phyloP scores from a whole-genome alignment of 441 rosid genomes.

The Corymbia citriodora region DNA sequence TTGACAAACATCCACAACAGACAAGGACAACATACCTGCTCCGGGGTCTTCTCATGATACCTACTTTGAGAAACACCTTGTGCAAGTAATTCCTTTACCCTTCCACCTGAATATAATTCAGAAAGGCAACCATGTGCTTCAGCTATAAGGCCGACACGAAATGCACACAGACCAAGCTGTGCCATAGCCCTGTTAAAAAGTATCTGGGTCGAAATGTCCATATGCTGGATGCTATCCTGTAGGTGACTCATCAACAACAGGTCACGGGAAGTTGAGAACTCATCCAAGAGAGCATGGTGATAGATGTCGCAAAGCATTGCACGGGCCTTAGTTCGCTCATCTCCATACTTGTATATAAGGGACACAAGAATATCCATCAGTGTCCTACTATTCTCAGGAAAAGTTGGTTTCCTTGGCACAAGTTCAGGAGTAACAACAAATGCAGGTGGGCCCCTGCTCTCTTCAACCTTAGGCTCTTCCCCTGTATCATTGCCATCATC shows the following conservation, averaged over 20 bases:
- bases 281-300: conserved; percentile 56
- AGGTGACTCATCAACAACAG: conserved; percentile 72
- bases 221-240: conserved; percentile 61
- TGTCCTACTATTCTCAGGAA: conserved; percentile 60
- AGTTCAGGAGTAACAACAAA: conserved; percentile 56
- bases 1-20: neutral
- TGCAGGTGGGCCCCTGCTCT: conserved; percentile 38
- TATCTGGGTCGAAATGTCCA: conserved; percentile 76
- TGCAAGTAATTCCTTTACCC: conserved; percentile 73
- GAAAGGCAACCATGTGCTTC: conserved; percentile 67
- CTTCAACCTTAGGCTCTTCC: conserved; percentile 30
- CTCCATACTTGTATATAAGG: conserved; percentile 69
- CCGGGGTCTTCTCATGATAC: conserved; percentile 74
- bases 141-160: conserved; percentile 48
- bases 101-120: conserved; percentile 71
- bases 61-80: conserved; percentile 79
- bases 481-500: conserved; percentile 30
- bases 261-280: conserved; percentile 62
- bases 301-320: conserved; percentile 81
- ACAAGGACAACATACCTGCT: conserved; percentile 36
- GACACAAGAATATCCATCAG: conserved; percentile 68
- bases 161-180: conserved; percentile 78
- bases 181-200: conserved; percentile 88
- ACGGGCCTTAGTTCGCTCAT: conserved; percentile 80
- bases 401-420: conserved; percentile 68